Evolutionary conservation across 768 basidiomycete genomes (phyloP).

Genomic region (Hygrocybe coccinea): DNA sequence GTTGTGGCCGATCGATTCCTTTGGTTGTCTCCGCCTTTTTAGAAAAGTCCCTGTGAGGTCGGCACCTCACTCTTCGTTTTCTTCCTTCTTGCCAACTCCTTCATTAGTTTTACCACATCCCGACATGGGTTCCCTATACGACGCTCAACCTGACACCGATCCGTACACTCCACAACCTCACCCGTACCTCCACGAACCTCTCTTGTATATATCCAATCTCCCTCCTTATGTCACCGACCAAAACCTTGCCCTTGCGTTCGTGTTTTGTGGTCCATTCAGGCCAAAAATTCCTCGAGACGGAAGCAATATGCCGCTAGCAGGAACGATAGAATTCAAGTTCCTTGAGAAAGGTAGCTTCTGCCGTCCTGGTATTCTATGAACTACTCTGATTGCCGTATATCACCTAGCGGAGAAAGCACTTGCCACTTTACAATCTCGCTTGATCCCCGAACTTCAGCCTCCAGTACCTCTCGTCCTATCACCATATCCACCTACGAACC

Average conservation of each 20-base stretch:
- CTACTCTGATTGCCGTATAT: neutral
- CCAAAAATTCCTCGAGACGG: conserved; percentile 68
- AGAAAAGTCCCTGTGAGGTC: neutral
- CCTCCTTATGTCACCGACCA: conserved; percentile 72
- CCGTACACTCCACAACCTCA: conserved; percentile 49
- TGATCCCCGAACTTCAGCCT: conserved; percentile 56
- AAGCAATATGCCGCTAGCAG: conserved; percentile 48
- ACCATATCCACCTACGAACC: conserved; percentile 76
- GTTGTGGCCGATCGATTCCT: neutral
- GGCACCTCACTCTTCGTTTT: neutral
- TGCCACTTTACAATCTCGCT: conserved; percentile 74
- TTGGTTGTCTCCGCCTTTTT: neutral
- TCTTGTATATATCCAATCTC: conserved; percentile 75
- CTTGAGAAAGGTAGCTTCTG: conserved; percentile 66
- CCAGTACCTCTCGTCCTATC: conserved; percentile 65
- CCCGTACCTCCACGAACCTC: conserved; percentile 80
- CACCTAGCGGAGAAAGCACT: conserved; percentile 80
- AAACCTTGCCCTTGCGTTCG: conserved; percentile 68
- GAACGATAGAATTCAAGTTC: conserved; percentile 80
- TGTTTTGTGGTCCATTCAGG: conserved; percentile 74
- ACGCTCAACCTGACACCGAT: neutral
- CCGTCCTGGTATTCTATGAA: conserved; percentile 7
- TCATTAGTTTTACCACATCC: neutral
- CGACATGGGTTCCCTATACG: neutral
- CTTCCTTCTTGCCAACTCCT: neutral